Base-by-base conservation (phyloP, 192 early-diverging fungal genomes). In the Helicostylum pulchrum region DNA sequence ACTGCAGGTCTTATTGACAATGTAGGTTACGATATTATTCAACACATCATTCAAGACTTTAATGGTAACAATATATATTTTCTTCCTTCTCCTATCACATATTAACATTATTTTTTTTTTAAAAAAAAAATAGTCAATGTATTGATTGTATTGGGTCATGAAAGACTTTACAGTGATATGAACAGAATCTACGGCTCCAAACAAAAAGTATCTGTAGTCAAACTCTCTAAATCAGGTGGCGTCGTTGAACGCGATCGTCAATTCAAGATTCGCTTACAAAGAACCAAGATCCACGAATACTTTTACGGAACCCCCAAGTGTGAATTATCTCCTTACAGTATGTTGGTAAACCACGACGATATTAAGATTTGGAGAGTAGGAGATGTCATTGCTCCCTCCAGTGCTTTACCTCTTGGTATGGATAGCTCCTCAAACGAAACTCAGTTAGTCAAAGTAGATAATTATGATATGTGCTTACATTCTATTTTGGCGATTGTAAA, bases 221-320 rank as follows among this genome's bases (percentile, higher is more conserved):
- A 96, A 71, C 74, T 98, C 31, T 76, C 87, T 3, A 97, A 97
- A 66, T 94, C 94, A 2, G 97, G 97, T 43, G 97, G 97, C 36
- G 92, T 94, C 0, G 97, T 97, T 0, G 85, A 93, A 50, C 78
- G 97, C n/a, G 92, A 94, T 74, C 73, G 86, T 8, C 58, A 70
- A 1, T 93, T 82, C 66, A 68, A 90, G 15, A 78, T 85, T 23
- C 88, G 92, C 42, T 53, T 80, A 4, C 89, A 94, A 67, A 79
- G 83, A 36, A 78, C 86, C 31, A 85, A 83, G 55, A 92, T 99
- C 7, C 83, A 85, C 7, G 92, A 93, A 64, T 99, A 99, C 77
- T 99, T 99, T 80, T 96, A 98, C 74, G 97, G 97, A 0, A 90
- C 91, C 0, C 39, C 77, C 0, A 85, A 88, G 50, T 83, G 74